phyloP scores from a whole-genome alignment of 305 asterid species.

The Fraxinus baroniana region DNA sequence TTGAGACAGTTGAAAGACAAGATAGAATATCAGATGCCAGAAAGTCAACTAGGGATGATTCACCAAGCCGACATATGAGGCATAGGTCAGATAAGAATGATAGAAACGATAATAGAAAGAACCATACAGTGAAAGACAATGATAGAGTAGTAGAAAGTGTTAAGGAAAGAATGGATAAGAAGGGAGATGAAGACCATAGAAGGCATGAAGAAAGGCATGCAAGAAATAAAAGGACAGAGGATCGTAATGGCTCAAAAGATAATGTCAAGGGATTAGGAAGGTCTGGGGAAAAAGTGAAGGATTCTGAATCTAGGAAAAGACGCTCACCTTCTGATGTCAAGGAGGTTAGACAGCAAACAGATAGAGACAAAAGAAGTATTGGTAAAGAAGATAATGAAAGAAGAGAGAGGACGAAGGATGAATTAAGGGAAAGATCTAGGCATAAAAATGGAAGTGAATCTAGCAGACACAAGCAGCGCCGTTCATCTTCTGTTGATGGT shows the following conservation, averaged over 20 bases:
- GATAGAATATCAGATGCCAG: conserved; percentile 36
- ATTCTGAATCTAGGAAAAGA: conserved; percentile 62
- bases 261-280: conserved; percentile 57
- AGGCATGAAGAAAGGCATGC: conserved; percentile 53
- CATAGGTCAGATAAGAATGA: conserved; percentile 50
- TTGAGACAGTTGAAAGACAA: conserved; percentile 42
- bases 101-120: conserved; percentile 41
- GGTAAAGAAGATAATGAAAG: conserved; percentile 49
- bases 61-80: conserved; percentile 29
- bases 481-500: conserved; percentile 56
- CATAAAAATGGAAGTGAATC: conserved; percentile 58
- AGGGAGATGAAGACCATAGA: conserved; percentile 49
- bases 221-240: conserved; percentile 44
- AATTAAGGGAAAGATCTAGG: conserved; percentile 60
- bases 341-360: conserved; percentile 49
- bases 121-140: conserved; percentile 38
- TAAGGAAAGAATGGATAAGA: conserved; percentile 48
- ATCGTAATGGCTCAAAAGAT: conserved; percentile 55
- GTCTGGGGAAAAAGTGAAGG: conserved; percentile 55
- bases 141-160: conserved; percentile 38
- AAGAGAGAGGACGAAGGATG: conserved; percentile 54
- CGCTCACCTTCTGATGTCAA: conserved; percentile 50
- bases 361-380: conserved; percentile 41
- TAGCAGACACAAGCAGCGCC: conserved; percentile 59
- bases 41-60: conserved; percentile 38